Evolutionary conservation across 2,329 filamentous ascomycete species (phyloP).

Genomic region (Alternaria solani): DNA sequence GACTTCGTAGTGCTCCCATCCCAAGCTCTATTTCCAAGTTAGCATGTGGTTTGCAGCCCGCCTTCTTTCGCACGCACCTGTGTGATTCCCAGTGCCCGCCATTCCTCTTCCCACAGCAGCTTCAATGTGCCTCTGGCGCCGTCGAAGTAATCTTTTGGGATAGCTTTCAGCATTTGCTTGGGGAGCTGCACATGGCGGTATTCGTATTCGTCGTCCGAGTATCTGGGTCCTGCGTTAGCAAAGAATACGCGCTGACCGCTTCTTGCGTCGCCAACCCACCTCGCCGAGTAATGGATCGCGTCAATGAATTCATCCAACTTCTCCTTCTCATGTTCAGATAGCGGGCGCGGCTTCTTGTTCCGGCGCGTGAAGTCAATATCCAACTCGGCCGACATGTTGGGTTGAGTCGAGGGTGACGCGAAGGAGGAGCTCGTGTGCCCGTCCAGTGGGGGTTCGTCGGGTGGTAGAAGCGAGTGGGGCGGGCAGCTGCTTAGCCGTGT

Average conservation of each 20-base stretch:
- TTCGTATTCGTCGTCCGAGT: slow-evolving; percentile 91
- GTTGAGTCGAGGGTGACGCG: slow-evolving; percentile 12
- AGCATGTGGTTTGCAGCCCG: slow-evolving; percentile 8
- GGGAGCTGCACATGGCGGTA: slow-evolving; percentile 98
- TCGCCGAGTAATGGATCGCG: slow-evolving; percentile 91
- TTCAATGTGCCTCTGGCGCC: slow-evolving; percentile 89
- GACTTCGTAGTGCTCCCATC: slow-evolving; percentile 99
- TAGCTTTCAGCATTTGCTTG: slow-evolving; percentile 97
- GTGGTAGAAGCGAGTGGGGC: slow-evolving; percentile 30
- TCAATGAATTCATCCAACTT: slow-evolving; percentile 91
- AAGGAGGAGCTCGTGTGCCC: slow-evolving; percentile 41
- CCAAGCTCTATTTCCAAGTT: slow-evolving; percentile 74
- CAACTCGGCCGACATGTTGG: slow-evolving; percentile 49
- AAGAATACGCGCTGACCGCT: slow-evolving; percentile 20
- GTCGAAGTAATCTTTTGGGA: slow-evolving; percentile 95
- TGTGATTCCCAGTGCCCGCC: slow-evolving; percentile 95
- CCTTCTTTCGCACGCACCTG: slow-evolving; percentile 67
- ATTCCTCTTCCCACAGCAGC: slow-evolving; percentile 97
- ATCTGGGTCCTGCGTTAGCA: slow-evolving; percentile 65
- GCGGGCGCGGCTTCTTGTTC: slow-evolving; percentile 82
- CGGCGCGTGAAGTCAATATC: slow-evolving; percentile 84
- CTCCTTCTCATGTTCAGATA: slow-evolving; percentile 82
- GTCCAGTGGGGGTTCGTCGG: slow-evolving; percentile 30
- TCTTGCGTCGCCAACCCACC: slow-evolving; percentile 63
- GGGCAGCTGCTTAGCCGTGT: slow-evolving; percentile 11